A percentile compares a stretch with the other conserved stretches of the same genome.
Evolutionary conservation across 495 filamentous ascomycete species (phyloP).

Genomic region (Neurospora pannonica): DNA sequence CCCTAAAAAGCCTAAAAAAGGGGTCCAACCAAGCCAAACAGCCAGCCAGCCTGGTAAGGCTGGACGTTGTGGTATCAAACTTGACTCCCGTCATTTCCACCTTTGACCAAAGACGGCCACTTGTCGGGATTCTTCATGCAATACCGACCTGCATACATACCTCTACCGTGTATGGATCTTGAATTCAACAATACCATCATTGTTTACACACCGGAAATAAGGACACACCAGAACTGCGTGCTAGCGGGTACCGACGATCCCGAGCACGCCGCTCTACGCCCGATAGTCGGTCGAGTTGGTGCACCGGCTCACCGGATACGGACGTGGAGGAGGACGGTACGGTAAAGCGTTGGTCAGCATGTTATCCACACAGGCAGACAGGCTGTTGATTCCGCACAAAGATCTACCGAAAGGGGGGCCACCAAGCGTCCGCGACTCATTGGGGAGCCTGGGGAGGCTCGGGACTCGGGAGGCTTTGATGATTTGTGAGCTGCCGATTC

Average conservation of each 20-base stretch:
- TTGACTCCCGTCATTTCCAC: not conserved
- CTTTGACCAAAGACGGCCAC: not conserved
- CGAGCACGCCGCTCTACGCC: not conserved
- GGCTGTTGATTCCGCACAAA: not conserved
- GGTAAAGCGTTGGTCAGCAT: not conserved
- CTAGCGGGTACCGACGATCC: not conserved
- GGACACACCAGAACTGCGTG: not conserved
- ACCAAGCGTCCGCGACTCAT: not conserved
- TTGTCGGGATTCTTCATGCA: not conserved
- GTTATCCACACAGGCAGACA: not conserved
- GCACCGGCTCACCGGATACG: not conserved
- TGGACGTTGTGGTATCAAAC: not conserved
- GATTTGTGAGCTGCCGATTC: not conserved
- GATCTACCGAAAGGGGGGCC: not conserved
- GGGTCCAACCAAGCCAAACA: not conserved
- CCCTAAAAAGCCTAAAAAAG: not conserved
- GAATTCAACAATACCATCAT: not conserved
- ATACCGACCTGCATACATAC: not conserved
- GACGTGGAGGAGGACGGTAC: not conserved
- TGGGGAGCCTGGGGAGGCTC: not conserved
- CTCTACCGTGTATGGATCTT: not conserved
- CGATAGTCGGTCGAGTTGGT: not conserved
- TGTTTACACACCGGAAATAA: not conserved
- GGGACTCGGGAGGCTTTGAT: not conserved
- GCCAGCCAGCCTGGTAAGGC: not conserved